Evolutionary conservation across 2,329 filamentous ascomycete genomes (phyloP).

Genomic region (Fusarium hainanense): DNA sequence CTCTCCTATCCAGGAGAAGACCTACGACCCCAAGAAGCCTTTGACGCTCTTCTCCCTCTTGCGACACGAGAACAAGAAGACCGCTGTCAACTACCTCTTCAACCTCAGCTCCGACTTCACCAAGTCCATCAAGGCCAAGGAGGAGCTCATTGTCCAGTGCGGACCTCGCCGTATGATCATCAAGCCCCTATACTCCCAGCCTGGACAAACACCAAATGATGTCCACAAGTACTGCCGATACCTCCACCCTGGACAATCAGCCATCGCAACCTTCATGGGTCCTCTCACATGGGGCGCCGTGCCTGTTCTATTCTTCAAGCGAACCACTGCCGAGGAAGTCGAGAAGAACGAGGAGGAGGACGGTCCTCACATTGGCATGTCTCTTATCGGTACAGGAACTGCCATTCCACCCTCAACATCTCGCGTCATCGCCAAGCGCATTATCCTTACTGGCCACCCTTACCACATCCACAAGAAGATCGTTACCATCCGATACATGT

Average conservation of each 20-base stretch:
- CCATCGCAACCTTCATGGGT: conserved; percentile 88
- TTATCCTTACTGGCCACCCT: conserved; percentile 93
- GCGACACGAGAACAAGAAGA: conserved; percentile 94
- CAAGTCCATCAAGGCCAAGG: conserved; percentile 87
- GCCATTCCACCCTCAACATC: conserved; percentile 79
- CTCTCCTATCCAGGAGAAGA: conserved; percentile 56
- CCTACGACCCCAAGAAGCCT: conserved; percentile 65
- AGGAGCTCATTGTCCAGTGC: conserved; percentile 90
- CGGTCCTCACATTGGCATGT: conserved; percentile 63
- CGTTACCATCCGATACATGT: conserved; percentile 99
- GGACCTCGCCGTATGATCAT: conserved; percentile 87
- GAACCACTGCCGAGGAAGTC: conserved; percentile 57
- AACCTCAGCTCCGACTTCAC: conserved; percentile 82
- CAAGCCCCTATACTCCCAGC: conserved; percentile 89
- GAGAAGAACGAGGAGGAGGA: conserved; percentile 57
- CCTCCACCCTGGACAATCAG: conserved; percentile 89
- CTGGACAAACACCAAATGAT: conserved; percentile 92
- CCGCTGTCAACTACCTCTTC: conserved; percentile 89
- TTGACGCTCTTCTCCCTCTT: conserved; percentile 86
- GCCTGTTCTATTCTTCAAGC: conserved; percentile 88
- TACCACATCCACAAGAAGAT: conserved; percentile 99
- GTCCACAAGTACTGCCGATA: conserved; percentile 97
- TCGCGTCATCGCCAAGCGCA: conserved; percentile 91
- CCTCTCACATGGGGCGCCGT: conserved; percentile 94
- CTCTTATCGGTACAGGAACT: conserved; percentile 88